Evolutionary conservation across 2,329 filamentous ascomycete genomes (phyloP).

Genomic region (Phaeophleospora eucalypticola): DNA sequence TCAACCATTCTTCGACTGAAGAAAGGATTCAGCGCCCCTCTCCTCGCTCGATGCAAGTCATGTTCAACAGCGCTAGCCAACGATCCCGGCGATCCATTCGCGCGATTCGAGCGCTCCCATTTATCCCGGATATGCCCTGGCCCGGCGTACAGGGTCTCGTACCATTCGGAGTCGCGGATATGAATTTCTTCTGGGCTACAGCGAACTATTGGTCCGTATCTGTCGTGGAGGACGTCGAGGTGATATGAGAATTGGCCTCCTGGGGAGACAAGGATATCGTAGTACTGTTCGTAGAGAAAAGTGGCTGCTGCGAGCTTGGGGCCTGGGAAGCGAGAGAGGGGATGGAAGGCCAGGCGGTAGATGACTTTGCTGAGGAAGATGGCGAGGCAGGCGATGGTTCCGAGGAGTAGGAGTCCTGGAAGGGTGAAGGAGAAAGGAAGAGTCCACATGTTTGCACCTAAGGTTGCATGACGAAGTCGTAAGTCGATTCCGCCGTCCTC

Average conservation of each 20-base stretch:
- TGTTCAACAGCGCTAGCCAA: constrained; percentile 3
- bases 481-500: too few relatives aligned
- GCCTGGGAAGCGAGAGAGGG: constrained; percentile 32
- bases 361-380: too few relatives aligned
- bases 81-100: constrained; percentile 4
- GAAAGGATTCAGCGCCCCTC: constrained; percentile 7
- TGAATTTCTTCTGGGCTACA: constrained; percentile 9
- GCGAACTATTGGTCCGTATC: constrained; percentile 12
- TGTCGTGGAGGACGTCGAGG: constrained; percentile 5
- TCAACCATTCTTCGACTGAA: constrained; percentile 7
- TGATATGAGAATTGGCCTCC: constrained; percentile 6
- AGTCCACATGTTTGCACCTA: too few relatives aligned
- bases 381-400: too few relatives aligned
- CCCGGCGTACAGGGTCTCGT: constrained; percentile 4
- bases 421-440: too few relatives aligned
- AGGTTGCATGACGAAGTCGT: too few relatives aligned
- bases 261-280: constrained; percentile 5
- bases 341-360: constrained; percentile 31
- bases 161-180: constrained; percentile 8
- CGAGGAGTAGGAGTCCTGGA: too few relatives aligned
- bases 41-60: constrained; percentile 4
- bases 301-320: constrained; percentile 34
- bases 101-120: constrained; percentile 6
- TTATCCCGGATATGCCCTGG: constrained; percentile 4
- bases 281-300: constrained; percentile 12